phyloP scores from a whole-genome alignment of 2,329 filamentous ascomycete species.

The Fusarium falciforme region DNA sequence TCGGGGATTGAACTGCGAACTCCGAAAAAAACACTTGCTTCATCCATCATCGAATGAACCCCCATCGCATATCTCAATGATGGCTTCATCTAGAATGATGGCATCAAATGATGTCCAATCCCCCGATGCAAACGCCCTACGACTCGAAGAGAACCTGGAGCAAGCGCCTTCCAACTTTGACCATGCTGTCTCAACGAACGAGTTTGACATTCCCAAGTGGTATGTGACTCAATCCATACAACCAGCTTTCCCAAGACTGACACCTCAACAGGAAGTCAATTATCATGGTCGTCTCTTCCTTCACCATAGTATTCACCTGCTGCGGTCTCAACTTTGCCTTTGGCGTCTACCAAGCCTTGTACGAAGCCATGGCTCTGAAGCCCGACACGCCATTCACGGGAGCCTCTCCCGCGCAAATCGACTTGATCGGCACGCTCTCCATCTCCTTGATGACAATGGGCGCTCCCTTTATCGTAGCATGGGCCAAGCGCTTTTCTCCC shows the following conservation, averaged over 20 bases:
- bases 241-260: not conserved
- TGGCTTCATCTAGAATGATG: not conserved
- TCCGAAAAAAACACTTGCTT: not conserved
- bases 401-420: not conserved
- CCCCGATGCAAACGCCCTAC: no score
- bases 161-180: not conserved
- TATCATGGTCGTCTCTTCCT: not conserved
- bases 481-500: not conserved
- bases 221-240: not conserved
- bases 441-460: not conserved
- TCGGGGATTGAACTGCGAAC: not conserved
- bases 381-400: constrained; percentile 1
- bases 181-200: not conserved
- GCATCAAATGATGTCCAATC: not conserved
- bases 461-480: not conserved
- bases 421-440: not conserved
- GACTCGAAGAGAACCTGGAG: not conserved
- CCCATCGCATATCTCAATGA: no score
- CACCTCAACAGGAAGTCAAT: not conserved
- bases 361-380: constrained; percentile 8
- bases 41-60: not conserved
- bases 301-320: constrained; percentile 9
- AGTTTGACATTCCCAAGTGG: not conserved
- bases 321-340: constrained; percentile 19
- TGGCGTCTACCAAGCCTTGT: constrained; percentile 16